Conservation (phyloP, 345 rosid genomes). For the Clarkia xantiana region DNA sequence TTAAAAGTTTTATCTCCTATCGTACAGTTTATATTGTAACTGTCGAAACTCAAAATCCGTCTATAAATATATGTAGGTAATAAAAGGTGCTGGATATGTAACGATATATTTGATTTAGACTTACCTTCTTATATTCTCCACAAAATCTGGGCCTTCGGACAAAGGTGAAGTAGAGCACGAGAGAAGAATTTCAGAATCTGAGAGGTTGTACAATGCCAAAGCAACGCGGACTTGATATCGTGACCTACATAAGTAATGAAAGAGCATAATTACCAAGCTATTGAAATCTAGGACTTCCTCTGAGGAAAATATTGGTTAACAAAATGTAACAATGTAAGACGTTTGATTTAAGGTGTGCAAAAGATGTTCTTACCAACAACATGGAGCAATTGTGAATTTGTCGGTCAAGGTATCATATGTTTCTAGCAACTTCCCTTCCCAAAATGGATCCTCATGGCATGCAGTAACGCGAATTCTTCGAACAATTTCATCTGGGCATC, state of each 20-base stretch:
- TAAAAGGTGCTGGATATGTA: not conserved
- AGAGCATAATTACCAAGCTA: not conserved
- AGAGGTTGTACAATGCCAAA: slow-evolving; percentile 20
- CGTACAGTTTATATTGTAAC: no score
- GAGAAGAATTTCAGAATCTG: slow-evolving; percentile 49
- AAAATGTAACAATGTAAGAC: not conserved
- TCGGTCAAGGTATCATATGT: slow-evolving; percentile 67
- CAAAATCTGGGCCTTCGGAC: slow-evolving; percentile 82
- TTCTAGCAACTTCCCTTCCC: slow-evolving; percentile 64
- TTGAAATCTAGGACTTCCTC: not conserved
- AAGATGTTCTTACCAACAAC: slow-evolving; percentile 41
- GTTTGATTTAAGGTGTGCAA: not conserved
- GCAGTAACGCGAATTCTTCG: slow-evolving; percentile 55
- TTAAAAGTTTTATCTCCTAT: no score
- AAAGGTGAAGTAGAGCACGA: slow-evolving; percentile 65
- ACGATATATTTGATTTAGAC: not conserved
- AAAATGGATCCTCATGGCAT: slow-evolving; percentile 37
- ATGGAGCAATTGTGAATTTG: slow-evolving; percentile 54
- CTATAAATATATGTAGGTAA: not conserved
- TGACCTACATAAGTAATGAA: slow-evolving; percentile 35
- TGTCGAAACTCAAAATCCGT: no score
- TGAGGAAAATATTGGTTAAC: not conserved
- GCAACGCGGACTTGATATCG: slow-evolving; percentile 12
- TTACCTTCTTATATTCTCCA: slow-evolving; percentile 47
- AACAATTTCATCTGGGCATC: slow-evolving; percentile 79